A percentile compares a stretch with the other conserved stretches of the same genome.
Conservation (phyloP, 345 rosid species). For the Rubroshorea leprosula region DNA sequence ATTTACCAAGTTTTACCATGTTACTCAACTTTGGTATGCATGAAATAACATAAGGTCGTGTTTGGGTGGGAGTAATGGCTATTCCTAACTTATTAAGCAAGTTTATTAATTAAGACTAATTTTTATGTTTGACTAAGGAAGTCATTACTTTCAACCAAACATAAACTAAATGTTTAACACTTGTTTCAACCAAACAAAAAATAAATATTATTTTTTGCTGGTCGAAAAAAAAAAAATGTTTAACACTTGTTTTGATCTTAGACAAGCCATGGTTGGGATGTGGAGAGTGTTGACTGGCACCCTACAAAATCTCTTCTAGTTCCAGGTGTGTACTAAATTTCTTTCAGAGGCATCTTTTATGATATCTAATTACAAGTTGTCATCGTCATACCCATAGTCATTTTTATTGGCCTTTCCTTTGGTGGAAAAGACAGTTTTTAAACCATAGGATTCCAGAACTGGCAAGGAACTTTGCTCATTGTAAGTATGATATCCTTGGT, state of each 20-base stretch:
- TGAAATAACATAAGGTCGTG: slow-evolving; percentile 46
- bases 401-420: slow-evolving; percentile 24
- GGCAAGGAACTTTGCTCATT: slow-evolving; percentile 90
- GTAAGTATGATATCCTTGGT: slow-evolving; percentile 42
- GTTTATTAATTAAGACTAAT: too few relatives aligned
- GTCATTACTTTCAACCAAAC: too few relatives aligned
- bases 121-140: too few relatives aligned
- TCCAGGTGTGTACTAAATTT: slow-evolving; percentile 54
- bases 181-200: too few relatives aligned
- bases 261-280: slow-evolving; percentile 99
- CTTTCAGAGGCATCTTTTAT: slow-evolving; percentile 7
- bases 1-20: neutral
- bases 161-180: too few relatives aligned
- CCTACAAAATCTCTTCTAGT: slow-evolving; percentile 89
- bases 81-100: too few relatives aligned
- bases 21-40: neutral
- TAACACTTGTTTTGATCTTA: slow-evolving; percentile 67
- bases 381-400: slow-evolving; percentile 5
- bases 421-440: slow-evolving; percentile 97
- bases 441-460: slow-evolving; percentile 96
- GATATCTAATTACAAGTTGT: slow-evolving; percentile 5
- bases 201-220: too few relatives aligned
- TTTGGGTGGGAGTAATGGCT: too few relatives aligned
- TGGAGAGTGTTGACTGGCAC: slow-evolving; percentile 99
- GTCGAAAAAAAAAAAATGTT: too few relatives aligned